These are phyloP conservation scores for Vitis hybrid DNA, from an alignment of 177 flowering plant genomes.

Conservation along the genomic window DNA sequence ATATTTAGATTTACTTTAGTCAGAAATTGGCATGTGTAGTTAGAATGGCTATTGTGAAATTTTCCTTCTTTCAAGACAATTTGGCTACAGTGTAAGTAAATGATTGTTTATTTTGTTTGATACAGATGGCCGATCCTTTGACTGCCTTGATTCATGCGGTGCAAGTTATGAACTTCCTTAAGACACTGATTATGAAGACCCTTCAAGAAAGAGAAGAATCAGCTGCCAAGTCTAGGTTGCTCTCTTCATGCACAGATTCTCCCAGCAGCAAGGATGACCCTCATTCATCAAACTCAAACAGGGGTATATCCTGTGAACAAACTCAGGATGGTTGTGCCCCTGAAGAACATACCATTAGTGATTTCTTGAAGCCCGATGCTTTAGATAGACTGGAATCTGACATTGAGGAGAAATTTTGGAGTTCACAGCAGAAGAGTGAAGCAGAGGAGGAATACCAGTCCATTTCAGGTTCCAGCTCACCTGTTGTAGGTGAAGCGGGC, in stretches of 20 bases:
- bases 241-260: slow-evolving; percentile 37
- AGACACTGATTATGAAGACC: slow-evolving; percentile 64
- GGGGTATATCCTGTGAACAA: slow-evolving; percentile 16
- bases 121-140: slow-evolving; percentile 96
- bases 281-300: slow-evolving; percentile 19
- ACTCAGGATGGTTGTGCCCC: slow-evolving; percentile 10
- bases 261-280: slow-evolving; percentile 16
- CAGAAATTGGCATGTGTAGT: not conserved
- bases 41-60: not conserved
- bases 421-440: slow-evolving; percentile 33
- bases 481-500: slow-evolving; percentile 16
- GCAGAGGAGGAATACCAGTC: slow-evolving; percentile 37
- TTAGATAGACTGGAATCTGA: slow-evolving; percentile 39
- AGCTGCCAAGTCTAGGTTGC: slow-evolving; percentile 21
- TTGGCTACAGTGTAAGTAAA: not conserved
- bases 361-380: slow-evolving; percentile 28
- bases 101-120: slow-evolving; percentile 4
- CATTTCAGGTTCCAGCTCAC: slow-evolving; percentile 19
- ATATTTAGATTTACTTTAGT: not conserved
- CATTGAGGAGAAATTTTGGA: slow-evolving; percentile 36
- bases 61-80: not conserved
- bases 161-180: slow-evolving; percentile 93
- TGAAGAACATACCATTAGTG: slow-evolving; percentile 1
- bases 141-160: slow-evolving; percentile 95
- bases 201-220: slow-evolving; percentile 65